Evolutionary conservation across 352 stramenopile species (phyloP).

Genomic region (Globisporangium cystogenes): DNA sequence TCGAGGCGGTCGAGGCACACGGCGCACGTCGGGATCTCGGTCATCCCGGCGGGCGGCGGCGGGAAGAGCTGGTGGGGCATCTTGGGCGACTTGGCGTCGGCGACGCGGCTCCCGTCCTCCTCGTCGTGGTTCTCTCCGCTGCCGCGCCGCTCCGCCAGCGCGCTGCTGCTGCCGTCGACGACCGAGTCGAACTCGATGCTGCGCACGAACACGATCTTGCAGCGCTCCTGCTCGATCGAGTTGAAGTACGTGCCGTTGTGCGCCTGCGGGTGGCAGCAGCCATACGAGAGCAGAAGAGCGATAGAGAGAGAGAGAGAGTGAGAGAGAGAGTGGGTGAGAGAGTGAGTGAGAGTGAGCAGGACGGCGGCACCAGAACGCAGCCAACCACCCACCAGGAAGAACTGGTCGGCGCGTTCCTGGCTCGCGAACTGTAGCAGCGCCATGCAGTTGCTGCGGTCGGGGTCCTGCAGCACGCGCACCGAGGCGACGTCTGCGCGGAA

Average conservation of each 20-base stretch:
- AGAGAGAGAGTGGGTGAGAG: too few species aligned
- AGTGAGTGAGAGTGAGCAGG: neutral
- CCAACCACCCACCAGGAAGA: constrained; percentile 39
- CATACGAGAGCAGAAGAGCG: too few species aligned
- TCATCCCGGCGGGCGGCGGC: constrained; percentile 66
- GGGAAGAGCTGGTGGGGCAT: constrained; percentile 38
- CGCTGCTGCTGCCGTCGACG: constrained; percentile 12
- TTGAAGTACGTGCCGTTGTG: constrained; percentile 91
- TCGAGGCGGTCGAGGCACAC: constrained; percentile 91
- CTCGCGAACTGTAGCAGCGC: constrained; percentile 74
- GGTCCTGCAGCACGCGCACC: constrained; percentile 78
- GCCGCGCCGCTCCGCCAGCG: constrained; percentile 15
- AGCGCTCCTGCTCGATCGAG: constrained; percentile 88
- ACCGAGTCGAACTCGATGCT: constrained; percentile 82
- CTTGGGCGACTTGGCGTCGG: neutral
- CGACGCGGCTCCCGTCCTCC: constrained; percentile 3
- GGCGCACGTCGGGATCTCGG: constrained; percentile 87
- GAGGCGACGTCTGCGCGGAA: constrained; percentile 72
- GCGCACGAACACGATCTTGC: constrained; percentile 88
- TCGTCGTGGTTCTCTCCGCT: constrained; percentile 11
- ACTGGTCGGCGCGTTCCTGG: constrained; percentile 80
- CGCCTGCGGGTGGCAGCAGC: constrained; percentile 19
- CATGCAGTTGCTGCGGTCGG: constrained; percentile 82
- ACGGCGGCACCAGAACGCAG: neutral
- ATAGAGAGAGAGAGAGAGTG: neutral